These are phyloP conservation scores for Geopyxis carbonaria DNA, from an alignment of 495 filamentous ascomycete species.

Conservation along the genomic window DNA sequence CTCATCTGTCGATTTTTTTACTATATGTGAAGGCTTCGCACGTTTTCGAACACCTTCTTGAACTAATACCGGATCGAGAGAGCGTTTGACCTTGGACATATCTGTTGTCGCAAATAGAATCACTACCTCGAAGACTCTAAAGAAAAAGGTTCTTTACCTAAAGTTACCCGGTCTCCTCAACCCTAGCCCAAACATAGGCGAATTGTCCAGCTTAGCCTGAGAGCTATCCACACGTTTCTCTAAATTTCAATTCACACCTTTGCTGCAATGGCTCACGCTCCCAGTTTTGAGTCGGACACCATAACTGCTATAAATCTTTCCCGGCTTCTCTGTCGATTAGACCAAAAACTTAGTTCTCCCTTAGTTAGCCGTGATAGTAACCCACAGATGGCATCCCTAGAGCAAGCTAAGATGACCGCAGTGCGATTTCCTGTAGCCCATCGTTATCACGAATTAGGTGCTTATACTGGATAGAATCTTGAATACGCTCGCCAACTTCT, in stretches of 20 bases:
- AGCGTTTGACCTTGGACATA: neutral
- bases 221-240: too few relatives aligned
- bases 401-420: constrained; percentile 19
- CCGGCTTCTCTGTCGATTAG: constrained; percentile 2
- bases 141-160: neutral
- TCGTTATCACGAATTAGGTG: neutral
- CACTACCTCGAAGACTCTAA: too few relatives aligned
- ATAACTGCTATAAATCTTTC: constrained; percentile 4
- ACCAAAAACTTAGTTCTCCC: constrained; percentile 5
- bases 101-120: neutral
- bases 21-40: constrained; percentile 14
- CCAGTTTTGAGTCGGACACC: neutral
- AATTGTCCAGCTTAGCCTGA: too few relatives aligned
- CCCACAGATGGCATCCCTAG: constrained; percentile 2
- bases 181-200: constrained; percentile 4
- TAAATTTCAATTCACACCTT: too few relatives aligned
- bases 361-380: too few relatives aligned
- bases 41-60: constrained; percentile 7
- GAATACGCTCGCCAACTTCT: constrained; percentile 22
- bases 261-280: neutral
- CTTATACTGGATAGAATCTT: constrained; percentile 12
- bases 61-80: neutral
- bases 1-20: constrained; percentile 38
- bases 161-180: neutral
- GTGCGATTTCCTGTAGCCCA: constrained; percentile 2